Evolutionary conservation across 2,329 filamentous ascomycete genomes (phyloP).

Genomic region (Nemania sp.): DNA sequence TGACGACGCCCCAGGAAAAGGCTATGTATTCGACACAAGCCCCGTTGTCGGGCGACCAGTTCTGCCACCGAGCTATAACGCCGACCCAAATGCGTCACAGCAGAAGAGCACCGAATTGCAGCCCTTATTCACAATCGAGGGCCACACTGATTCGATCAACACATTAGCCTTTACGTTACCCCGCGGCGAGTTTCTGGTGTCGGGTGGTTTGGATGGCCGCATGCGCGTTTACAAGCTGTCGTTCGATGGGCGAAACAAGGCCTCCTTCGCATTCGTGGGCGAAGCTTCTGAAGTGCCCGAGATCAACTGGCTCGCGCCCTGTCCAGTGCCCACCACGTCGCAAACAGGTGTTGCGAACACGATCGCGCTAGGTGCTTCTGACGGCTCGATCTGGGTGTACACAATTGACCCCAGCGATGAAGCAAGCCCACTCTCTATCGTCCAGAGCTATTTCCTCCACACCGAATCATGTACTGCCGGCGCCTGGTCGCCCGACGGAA

Average conservation of each 20-base stretch:
- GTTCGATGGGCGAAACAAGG: conserved; percentile 60
- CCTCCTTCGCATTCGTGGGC: conserved; percentile 72
- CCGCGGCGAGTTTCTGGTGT: conserved; percentile 84
- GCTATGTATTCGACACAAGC: conserved; percentile 84
- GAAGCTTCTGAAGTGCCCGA: conserved; percentile 92
- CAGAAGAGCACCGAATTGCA: conserved; percentile 67
- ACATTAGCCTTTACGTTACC: conserved; percentile 86
- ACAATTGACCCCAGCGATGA: conserved; percentile 76
- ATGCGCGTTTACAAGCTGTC: conserved; percentile 75
- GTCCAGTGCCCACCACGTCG: conserved; percentile 73
- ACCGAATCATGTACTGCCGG: conserved; percentile 88
- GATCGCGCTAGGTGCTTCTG: conserved; percentile 86
- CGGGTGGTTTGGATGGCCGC: conserved; percentile 87
- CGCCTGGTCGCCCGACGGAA: conserved; percentile 89
- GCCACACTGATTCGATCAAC: conserved; percentile 92
- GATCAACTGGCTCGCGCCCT: conserved; percentile 88
- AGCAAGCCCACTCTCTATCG: conserved; percentile 76
- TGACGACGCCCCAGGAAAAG: conserved; percentile 76
- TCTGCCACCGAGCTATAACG: conserved; percentile 80
- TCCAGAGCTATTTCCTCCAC: conserved; percentile 94
- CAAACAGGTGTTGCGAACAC: conserved; percentile 69
- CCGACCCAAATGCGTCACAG: conserved; percentile 69
- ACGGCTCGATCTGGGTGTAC: conserved; percentile 97
- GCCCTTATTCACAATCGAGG: conserved; percentile 80
- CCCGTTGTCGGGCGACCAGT: conserved; percentile 74